Evolutionary conservation across 768 basidiomycete species (phyloP), one percentile per base, ranked within the genome.

Genomic region (Sarcomyxa edulis): DNA sequence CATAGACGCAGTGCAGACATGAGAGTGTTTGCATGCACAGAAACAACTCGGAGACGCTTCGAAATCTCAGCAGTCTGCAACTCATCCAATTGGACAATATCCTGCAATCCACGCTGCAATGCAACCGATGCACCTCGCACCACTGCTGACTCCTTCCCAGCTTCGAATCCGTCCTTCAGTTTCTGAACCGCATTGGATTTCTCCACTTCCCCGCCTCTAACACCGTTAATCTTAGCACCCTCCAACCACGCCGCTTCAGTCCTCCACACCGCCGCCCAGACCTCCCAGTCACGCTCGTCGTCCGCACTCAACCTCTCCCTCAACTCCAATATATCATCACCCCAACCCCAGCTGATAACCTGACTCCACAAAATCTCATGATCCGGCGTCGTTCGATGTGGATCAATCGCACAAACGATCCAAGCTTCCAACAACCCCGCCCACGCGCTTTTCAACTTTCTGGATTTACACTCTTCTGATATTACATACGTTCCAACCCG

Each of bases 361-460:
- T 92, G 89, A 39, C 82, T 88, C 94, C 95, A 98, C 7, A 85
- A 60, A 34, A 97, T 78, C 37, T 88, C 90, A 58, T 98, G 95
- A 6, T 68, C 70, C 0, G 91, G 91, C 3, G 80, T 84, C 6
- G 91, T 94, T 39, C 71, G 68, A 53, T 98, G 95, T 5, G 95
- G 94, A 51, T 98, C 86, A n/a, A 78, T 73, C 0, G 92, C 90
- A 48, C 89, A 94, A 3, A 75, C 66, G 5, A 69, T 82, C 93
- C 92, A 97, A 0, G 69, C 63, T 42, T 76, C 74, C 2, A 90
- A 47, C 7, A 91, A 60, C 7, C 62, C 59, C 5, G 73, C 60
- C 74, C 84, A 92, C 3, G 76, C 67, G 19, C 57, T 42, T 26
- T 60, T 61, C 28, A 76, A 65, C 16, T 39, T 51, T 38, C 37